Base-by-base conservation (phyloP, 2,329 filamentous ascomycete genomes). In the Ustulina deusta region DNA sequence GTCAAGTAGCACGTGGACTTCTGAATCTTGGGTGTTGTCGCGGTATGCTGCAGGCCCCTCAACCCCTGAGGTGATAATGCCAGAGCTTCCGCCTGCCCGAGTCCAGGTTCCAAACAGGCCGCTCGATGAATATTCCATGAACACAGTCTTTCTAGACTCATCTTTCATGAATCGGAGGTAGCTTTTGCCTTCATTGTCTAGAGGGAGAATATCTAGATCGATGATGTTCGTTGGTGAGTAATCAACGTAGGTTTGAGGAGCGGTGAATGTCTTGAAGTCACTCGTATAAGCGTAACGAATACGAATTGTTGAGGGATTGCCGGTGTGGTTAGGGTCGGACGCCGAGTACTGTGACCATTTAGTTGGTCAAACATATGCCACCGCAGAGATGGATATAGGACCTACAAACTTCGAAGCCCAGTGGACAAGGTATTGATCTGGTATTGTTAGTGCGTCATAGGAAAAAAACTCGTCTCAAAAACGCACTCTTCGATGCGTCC, bases 161-260 rank as follows among this genome's bases (percentile, higher is more conserved):
- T 87, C 84, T 70, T 87, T 87, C 76, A 87, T 79, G 76, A 87
- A 88, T 51, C 86, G 82, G 6, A 84, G 78, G 58, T 84, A 87
- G n/a, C 78, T 78, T 42, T 76, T 74, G 15, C 78, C 78, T 55
- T 77, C 77, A 38, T 71, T 71, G 15, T 82, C 81, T 1, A 85
- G 75, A 1, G 81, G 77, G 3, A 87, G 78, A 75, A 90, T 85
- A 71, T 87, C 85, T n/a, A 90, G 79, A 71, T 87, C 85, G 72
- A 87, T 87, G 59, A 86, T 79, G 65, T 83, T 80, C 58, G 80
- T 84, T 0, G 82, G 81, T 1, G 79, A 75, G 49, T 81, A 79
- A 74, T 85, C 81, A 73, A 87, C 83, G 71, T 85, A 85, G 6
- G 84, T 85, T 68, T 83, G 75, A 0, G 86, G 84, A 1, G 81